Evolutionary conservation across 225 moss, liverwort and hornwort species (phyloP).

Genomic region (Climacium dendroides): DNA sequence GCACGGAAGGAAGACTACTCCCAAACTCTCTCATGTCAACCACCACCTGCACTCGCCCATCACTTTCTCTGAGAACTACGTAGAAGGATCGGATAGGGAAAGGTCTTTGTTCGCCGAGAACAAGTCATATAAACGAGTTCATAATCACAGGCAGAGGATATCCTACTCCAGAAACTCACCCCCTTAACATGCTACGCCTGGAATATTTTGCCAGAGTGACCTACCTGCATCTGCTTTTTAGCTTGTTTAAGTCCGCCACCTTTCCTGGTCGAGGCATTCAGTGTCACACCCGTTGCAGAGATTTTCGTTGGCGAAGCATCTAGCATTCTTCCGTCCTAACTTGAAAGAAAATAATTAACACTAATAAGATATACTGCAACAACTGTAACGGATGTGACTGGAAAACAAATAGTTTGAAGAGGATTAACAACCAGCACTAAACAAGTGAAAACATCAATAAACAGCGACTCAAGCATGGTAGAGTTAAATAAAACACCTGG

Average conservation of each 20-base stretch:
- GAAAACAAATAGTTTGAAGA: background rate
- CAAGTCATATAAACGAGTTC: background rate
- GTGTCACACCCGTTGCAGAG: slow-evolving; percentile 81
- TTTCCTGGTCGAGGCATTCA: slow-evolving; percentile 67
- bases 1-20: slow-evolving; percentile 89
- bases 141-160: background rate
- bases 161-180: background rate
- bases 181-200: background rate
- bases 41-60: slow-evolving; percentile 62
- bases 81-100: background rate
- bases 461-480: background rate
- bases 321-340: slow-evolving; percentile 84
- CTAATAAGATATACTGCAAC: background rate
- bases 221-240: slow-evolving; percentile 87
- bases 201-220: background rate
- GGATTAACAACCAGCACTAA: background rate
- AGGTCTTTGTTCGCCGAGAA: background rate
- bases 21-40: slow-evolving; percentile 99
- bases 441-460: background rate
- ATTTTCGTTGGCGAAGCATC: slow-evolving; percentile 46
- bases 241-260: slow-evolving; percentile 76
- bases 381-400: background rate
- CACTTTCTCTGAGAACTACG: background rate
- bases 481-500: slow-evolving; percentile 35
- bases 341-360: background rate